phyloP scores from a whole-genome alignment of 2,329 filamentous ascomycete genomes.

The Verticillium zaregamsianum region DNA sequence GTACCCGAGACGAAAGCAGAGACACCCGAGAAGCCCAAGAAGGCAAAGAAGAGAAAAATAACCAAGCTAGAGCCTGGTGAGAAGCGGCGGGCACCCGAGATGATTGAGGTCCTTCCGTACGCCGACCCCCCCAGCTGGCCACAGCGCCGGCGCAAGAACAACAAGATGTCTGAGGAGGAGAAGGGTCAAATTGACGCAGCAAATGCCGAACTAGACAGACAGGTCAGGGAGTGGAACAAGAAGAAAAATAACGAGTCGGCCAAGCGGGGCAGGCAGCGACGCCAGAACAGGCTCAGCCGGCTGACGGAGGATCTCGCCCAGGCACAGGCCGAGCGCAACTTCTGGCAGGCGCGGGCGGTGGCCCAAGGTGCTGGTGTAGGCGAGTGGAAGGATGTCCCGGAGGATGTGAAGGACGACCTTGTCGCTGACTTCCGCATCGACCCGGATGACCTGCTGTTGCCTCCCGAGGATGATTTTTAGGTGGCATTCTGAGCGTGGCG shows the following conservation, averaged over 20 bases:
- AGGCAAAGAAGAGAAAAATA: background rate
- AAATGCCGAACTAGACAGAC: background rate
- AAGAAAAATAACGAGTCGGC: background rate
- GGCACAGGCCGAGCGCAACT: conserved; percentile 1
- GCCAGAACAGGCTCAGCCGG: background rate
- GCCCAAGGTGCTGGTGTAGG: background rate
- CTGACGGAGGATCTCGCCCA: background rate
- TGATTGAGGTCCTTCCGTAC: background rate
- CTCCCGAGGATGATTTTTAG: background rate
- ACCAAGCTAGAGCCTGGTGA: background rate
- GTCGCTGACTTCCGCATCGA: conserved; percentile 1
- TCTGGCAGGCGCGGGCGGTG: background rate
- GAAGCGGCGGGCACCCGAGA: background rate
- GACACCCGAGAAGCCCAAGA: background rate
- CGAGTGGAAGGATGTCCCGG: background rate
- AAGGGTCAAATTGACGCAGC: background rate
- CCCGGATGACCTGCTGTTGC: background rate
- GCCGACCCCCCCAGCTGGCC: background rate
- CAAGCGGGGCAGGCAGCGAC: background rate
- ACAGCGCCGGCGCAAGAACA: background rate
- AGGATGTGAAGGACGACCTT: background rate
- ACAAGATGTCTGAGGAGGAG: background rate
- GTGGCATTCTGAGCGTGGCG: background rate
- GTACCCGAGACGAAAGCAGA: background rate
- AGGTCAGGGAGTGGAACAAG: background rate